Percentiles rank a stretch among this genome's conserved stretches.
Conservation (phyloP, 2,329 filamentous ascomycete genomes). For the Diplodia scrobiculata region DNA sequence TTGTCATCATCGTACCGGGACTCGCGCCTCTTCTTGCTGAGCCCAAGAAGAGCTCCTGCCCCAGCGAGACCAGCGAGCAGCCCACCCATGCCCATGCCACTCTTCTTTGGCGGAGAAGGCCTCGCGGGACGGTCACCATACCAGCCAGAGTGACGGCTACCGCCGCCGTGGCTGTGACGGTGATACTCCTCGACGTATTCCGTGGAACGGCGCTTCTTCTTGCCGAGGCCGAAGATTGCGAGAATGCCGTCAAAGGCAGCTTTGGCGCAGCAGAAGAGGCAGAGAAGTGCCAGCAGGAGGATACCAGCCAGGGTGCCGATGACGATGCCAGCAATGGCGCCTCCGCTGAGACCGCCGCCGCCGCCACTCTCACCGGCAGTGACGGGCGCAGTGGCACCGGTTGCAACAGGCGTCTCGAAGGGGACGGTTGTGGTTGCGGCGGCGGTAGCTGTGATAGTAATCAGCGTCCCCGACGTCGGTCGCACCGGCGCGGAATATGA, state of each 20-base stretch:
- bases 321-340: slow-evolving; percentile 79
- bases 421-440: slow-evolving; percentile 52
- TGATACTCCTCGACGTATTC: slow-evolving; percentile 66
- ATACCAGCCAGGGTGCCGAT: slow-evolving; percentile 71
- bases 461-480: slow-evolving; percentile 58
- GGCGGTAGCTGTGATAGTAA: slow-evolving; percentile 51
- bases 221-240: slow-evolving; percentile 63
- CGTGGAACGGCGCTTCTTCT: slow-evolving; percentile 54
- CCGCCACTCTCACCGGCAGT: slow-evolving; percentile 36
- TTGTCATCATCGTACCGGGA: slow-evolving; percentile 48
- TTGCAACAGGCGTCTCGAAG: slow-evolving; percentile 57
- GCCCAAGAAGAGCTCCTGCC: slow-evolving; percentile 49
- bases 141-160: slow-evolving; percentile 46
- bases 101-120: slow-evolving; percentile 43
- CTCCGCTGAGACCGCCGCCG: slow-evolving; percentile 60
- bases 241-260: slow-evolving; percentile 61
- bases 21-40: slow-evolving; percentile 48
- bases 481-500: slow-evolving; percentile 47
- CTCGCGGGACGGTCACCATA: slow-evolving; percentile 46
- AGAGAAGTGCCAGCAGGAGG: slow-evolving; percentile 67
- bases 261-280: slow-evolving; percentile 67
- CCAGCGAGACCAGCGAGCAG: slow-evolving; percentile 49
- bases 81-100: slow-evolving; percentile 42
- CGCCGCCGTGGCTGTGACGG: slow-evolving; percentile 56
- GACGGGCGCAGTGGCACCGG: slow-evolving; percentile 51